Evolutionary conservation across 2,329 filamentous ascomycete species (phyloP).

Genomic region (Beauveria varroae): DNA sequence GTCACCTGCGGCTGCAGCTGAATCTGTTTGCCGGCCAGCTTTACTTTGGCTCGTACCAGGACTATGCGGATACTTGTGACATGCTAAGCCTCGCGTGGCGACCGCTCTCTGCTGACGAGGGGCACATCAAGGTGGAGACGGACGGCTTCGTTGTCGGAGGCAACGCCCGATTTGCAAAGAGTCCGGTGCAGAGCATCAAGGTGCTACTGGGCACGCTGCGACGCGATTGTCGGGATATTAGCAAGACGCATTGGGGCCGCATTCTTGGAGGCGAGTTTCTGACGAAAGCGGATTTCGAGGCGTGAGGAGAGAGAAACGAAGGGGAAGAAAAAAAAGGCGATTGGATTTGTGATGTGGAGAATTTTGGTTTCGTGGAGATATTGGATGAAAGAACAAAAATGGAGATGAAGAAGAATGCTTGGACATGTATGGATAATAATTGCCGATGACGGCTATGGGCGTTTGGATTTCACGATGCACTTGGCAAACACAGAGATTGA

Average conservation of each 20-base stretch:
- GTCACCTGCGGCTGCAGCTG: conserved; percentile 24
- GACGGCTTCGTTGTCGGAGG: conserved; percentile 26
- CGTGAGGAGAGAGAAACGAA: neutral
- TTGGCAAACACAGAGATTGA: neutral
- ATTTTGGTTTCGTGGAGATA: neutral
- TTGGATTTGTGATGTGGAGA: neutral
- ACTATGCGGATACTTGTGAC: conserved; percentile 47
- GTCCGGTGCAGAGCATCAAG: conserved; percentile 31
- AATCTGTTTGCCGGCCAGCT: conserved; percentile 64
- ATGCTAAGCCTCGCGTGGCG: conserved; percentile 41
- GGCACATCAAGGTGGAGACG: conserved; percentile 1
- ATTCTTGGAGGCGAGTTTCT: conserved; percentile 27
- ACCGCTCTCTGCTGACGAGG: conserved; percentile 17
- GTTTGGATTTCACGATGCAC: neutral
- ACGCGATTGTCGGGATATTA: conserved; percentile 28
- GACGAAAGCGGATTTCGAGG: conserved; percentile 17
- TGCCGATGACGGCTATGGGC: neutral
- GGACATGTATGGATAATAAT: neutral
- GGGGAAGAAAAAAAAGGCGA: neutral
- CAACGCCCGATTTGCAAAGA: conserved; percentile 18
- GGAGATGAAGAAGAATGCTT: neutral
- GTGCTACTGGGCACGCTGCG: conserved; percentile 29
- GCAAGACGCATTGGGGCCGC: conserved; percentile 34
- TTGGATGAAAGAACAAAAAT: neutral
- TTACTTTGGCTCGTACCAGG: conserved; percentile 45